phyloP scores from a whole-genome alignment of 495 filamentous ascomycete species.

The Penicillium verhagenii region DNA sequence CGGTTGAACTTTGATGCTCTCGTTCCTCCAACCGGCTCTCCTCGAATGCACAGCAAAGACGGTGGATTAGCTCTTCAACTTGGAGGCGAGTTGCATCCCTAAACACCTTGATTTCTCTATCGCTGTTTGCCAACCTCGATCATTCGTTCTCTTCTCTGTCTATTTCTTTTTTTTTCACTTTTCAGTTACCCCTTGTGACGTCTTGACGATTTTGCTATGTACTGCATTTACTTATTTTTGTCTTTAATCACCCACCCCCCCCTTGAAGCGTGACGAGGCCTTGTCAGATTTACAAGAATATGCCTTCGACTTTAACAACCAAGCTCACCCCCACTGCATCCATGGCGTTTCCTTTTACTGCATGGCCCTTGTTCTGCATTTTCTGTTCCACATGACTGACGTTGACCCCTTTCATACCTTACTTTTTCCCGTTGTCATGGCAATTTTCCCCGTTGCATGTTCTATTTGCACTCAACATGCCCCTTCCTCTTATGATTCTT shows the following conservation, averaged over 20 bases:
- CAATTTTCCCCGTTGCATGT: neutral
- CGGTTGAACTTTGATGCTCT: constrained; percentile 69
- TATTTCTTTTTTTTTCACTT: constrained; percentile 6
- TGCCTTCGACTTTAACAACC: neutral
- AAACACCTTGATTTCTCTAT: neutral
- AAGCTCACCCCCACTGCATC: neutral
- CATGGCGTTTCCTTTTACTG: constrained; percentile 1
- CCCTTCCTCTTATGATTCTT: neutral
- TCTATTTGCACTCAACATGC: neutral
- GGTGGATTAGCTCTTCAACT: constrained; percentile 39
- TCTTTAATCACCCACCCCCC: neutral
- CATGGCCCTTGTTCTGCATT: neutral
- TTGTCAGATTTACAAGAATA: neutral
- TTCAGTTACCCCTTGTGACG: constrained; percentile 8
- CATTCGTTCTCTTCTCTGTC: constrained; percentile 23
- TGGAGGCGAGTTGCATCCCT: constrained; percentile 44
- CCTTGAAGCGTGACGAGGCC: neutral
- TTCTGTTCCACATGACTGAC: neutral
- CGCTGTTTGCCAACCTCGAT: neutral
- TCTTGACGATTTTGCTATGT: constrained; percentile 37
- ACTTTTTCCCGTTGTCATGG: neutral
- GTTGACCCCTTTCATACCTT: neutral
- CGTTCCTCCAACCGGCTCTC: constrained; percentile 48
- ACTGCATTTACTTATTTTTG: constrained; percentile 9
- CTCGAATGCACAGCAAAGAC: constrained; percentile 31